A percentile compares a stretch with the other conserved stretches of the same genome.
Evolutionary conservation across 2,329 filamentous ascomycete genomes (phyloP).

Genomic region (Dactylellina haptotyla): DNA sequence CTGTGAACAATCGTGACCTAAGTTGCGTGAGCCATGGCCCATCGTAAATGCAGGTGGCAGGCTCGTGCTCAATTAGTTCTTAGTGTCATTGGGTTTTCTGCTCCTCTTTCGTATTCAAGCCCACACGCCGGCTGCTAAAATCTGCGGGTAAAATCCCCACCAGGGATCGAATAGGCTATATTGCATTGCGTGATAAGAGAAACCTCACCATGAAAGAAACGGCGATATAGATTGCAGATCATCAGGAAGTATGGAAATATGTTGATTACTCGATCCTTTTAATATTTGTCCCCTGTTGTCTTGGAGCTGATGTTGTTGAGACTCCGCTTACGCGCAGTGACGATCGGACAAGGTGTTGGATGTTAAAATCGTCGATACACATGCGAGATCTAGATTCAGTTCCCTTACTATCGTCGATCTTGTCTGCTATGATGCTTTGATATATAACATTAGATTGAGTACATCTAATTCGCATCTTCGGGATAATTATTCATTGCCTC

Average conservation of each 20-base stretch:
- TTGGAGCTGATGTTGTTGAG: no score
- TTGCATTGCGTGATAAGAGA: slow-evolving; percentile 34
- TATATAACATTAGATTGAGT: no score
- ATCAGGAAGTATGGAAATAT: neutral
- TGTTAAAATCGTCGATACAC: slow-evolving; percentile 29
- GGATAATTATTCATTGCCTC: neutral
- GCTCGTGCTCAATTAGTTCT: slow-evolving; percentile 26
- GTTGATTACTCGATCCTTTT: neutral
- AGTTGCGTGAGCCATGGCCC: slow-evolving; percentile 21
- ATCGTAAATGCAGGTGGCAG: slow-evolving; percentile 29
- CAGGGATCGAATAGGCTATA: slow-evolving; percentile 43
- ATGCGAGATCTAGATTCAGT: slow-evolving; percentile 44
- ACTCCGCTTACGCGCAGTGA: neutral
- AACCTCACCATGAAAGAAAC: slow-evolving; percentile 10
- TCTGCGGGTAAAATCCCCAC: slow-evolving; percentile 39
- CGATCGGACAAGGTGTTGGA: slow-evolving; percentile 4
- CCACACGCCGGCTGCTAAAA: slow-evolving; percentile 45
- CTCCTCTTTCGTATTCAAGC: slow-evolving; percentile 19
- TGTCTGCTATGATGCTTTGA: slow-evolving; percentile 9
- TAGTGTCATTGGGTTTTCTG: neutral
- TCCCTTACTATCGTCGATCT: slow-evolving; percentile 12
- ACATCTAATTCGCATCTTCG: no score
- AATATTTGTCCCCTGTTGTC: neutral
- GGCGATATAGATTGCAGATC: slow-evolving; percentile 26
- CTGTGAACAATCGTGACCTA: slow-evolving; percentile 5